Evolutionary conservation across 2,329 filamentous ascomycete genomes (phyloP).

Genomic region (Laburnicola sp.): DNA sequence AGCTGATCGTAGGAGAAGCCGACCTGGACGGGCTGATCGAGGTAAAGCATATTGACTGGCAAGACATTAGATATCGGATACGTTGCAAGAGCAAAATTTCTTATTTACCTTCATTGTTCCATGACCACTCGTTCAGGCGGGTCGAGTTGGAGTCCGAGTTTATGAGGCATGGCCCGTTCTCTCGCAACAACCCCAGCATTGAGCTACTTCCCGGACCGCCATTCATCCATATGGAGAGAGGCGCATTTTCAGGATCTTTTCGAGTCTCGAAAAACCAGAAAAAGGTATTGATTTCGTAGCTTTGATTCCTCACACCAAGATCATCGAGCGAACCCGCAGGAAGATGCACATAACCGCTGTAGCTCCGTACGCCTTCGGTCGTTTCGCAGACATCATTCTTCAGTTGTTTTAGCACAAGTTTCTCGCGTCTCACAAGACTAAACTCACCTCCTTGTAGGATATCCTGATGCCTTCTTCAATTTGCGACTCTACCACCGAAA

Average conservation of each 20-base stretch:
- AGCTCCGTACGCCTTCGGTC: conserved; percentile 59
- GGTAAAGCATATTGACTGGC: conserved; percentile 57
- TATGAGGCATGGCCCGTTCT: conserved; percentile 60
- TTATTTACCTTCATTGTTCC: conserved; percentile 59
- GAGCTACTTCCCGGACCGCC: conserved; percentile 61
- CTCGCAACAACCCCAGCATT: conserved; percentile 36
- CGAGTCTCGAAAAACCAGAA: conserved; percentile 68
- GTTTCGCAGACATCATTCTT: conserved; percentile 58
- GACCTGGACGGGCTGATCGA: conserved; percentile 65
- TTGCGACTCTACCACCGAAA: conserved; percentile 46
- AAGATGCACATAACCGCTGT: conserved; percentile 63
- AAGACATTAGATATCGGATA: conserved; percentile 2
- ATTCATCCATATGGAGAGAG: conserved; percentile 63
- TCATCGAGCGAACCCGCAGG: conserved; percentile 51
- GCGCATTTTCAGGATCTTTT: conserved; percentile 58
- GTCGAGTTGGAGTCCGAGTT: conserved; percentile 57
- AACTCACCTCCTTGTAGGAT: conserved; percentile 49
- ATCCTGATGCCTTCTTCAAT: conserved; percentile 47
- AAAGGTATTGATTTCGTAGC: conserved; percentile 61
- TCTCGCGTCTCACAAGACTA: background rate
- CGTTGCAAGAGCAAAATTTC: background rate
- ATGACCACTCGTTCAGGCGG: conserved; percentile 61
- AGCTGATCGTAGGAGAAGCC: conserved; percentile 57
- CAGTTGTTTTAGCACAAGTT: background rate
- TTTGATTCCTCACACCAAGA: conserved; percentile 44